Base-by-base conservation (phyloP, 345 rosid genomes). In the Ceriops zippeliana region DNA sequence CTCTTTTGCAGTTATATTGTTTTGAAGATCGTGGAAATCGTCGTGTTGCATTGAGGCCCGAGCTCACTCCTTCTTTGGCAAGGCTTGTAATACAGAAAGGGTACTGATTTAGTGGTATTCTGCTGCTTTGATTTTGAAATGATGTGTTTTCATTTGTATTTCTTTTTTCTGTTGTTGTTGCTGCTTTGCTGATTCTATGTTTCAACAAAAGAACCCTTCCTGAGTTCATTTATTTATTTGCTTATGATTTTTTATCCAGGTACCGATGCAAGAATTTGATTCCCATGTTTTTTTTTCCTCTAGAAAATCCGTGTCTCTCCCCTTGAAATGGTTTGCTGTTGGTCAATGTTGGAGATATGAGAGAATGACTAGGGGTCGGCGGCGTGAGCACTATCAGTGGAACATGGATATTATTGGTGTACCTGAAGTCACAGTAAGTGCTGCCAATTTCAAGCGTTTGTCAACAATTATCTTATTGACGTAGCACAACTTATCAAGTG, bases 341-440 rank as follows among this genome's bases (percentile, higher is more conserved):
- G 98, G 98, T 27, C 97, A 93, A 76, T 91, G 97, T 81, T 93
- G 98, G 98, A 80, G 98, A 20, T 93, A 93, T 71, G 98, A 91
- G 76, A 87, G 98, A 73, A 93, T 93, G 98, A 93, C 97, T 3
- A 86, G 97, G 78, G 99, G 97, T 38, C 83, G 96, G 63, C 91
- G 96, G 22, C 96, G 97, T 27, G 96, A 93, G 80, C 99, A 93
- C 83, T 93, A 93, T 72, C 99, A 93, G 66, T 88, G 99, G 99
- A 91, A 93, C 78, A 93, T 93, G 99, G 99, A 93, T 83, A 87
- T 91, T n/a, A 84, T 89, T 53, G 99, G 96, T 70, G 89, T 89
- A 26, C 90, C 97, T 70, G 87, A 87, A 79, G 96, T 93, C 49
- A 84, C 86, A 0, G 97, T 93, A 72, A 78, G 87, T 74, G 53